Base-by-base conservation (phyloP, 2,329 filamentous ascomycete genomes). In the Colletotrichum eleusines region DNA sequence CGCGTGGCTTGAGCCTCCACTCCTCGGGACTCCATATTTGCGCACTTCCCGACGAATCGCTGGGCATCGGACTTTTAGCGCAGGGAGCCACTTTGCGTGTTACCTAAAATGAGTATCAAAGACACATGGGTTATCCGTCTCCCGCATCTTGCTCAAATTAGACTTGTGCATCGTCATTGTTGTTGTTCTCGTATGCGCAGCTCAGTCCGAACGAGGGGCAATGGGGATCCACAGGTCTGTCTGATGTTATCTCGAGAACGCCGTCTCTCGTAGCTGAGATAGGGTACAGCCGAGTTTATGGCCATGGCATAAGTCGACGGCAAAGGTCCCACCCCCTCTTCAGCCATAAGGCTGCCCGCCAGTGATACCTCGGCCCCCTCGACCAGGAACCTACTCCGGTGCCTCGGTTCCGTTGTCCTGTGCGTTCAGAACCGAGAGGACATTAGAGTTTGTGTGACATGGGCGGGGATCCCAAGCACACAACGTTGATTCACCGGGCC, bases 1-100 rank as follows among this genome's bases (percentile, higher is more conserved):
- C 23, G n/a, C 28, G 55, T 42, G 40, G 8, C 40, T 35, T n/a
- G 7, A 23, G 44, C 58, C 31, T 50, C 58, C 44, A 60, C 57
- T 23, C 40, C 11, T 14, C 28, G 18, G 28, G n/a, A 60, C 42
- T n/a, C 58, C 58, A 38, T n/a, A 35, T 50, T 48, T 50, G 5
- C 23, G n/a, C 16, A 18, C 42, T 38, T 23, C 18, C 31, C 44
- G 44, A 50, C 58, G 58, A 61, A 61, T 61, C 28, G 20, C 51
- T 18, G 23, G 2, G 7, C 26, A 18, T 28, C 48, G 23, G 26
- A 51, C 26, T 51, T 6, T 8, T 8, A 18, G 26, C 4, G 16
- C 0, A 7, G 16, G 44, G 44, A 12, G 44, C 44, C 44, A 46
- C 42, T n/a, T 8, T 4, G 18, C 42, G 5, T 26, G 53, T 20